These are phyloP conservation scores for Psilocybe sp. DNA, from an alignment of 768 basidiomycete genomes.

Conservation along the genomic window DNA sequence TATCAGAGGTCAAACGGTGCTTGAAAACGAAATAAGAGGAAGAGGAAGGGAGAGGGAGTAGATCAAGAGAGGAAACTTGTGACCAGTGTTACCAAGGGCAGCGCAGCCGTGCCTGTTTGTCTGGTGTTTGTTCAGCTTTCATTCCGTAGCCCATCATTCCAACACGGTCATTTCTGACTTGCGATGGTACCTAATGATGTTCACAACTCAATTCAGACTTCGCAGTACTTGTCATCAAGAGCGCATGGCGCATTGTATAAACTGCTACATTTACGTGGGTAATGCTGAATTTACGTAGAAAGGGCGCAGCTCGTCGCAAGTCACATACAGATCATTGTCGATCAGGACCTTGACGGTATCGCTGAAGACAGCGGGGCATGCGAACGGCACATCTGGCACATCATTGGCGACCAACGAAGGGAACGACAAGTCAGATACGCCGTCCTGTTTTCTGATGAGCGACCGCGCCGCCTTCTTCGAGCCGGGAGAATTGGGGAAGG, in stretches of 20 bases:
- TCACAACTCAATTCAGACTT: not conserved
- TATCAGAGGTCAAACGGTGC: slow-evolving; percentile 1
- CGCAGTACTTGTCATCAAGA: not conserved
- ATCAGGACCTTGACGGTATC: slow-evolving; percentile 29
- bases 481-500: slow-evolving; percentile 35
- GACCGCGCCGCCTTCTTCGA: slow-evolving; percentile 18
- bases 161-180: not conserved
- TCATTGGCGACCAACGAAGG: not conserved
- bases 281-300: slow-evolving; percentile 24
- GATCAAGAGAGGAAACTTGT: slow-evolving; percentile 3
- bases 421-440: not conserved
- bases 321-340: slow-evolving; percentile 40
- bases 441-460: slow-evolving; percentile 10
- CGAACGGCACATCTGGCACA: slow-evolving; percentile 20
- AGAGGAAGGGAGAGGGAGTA: slow-evolving; percentile 1
- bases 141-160: no score
- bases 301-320: slow-evolving; percentile 39
- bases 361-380: slow-evolving; percentile 37
- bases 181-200: not conserved
- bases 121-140: slow-evolving; percentile 12
- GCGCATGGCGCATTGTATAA: not conserved
- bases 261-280: not conserved
- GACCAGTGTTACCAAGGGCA: slow-evolving; percentile 16
- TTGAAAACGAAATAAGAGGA: slow-evolving; percentile 1
- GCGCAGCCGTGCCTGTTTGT: slow-evolving; percentile 20